Base-by-base conservation (phyloP, 78 protist species). In the Mantamonas sphyraenae region DNA sequence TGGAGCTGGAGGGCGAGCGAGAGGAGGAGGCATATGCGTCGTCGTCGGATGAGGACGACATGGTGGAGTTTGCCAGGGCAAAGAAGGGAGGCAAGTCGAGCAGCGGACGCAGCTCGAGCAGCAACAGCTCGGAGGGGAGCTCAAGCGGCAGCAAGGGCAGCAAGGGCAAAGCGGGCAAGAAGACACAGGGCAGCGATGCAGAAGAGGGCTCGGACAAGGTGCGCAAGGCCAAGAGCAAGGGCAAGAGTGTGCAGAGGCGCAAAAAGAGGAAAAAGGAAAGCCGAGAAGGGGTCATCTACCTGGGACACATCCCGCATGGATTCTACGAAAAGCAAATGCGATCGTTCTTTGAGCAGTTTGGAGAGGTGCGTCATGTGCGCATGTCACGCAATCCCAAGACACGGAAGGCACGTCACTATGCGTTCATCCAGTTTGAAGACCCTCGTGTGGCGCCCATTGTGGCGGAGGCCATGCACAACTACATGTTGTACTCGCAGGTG, bases 231-330 rank as follows among this genome's bases (percentile, higher is more conserved):
- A n/a, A n/a, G n/a, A n/a, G n/a, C n/a, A n/a, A n/a, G n/a, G n/a
- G n/a, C n/a, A n/a, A n/a, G n/a, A 28, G 68, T 20, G 33, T 8
- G 8, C 8, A 63, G 30, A 26, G 68, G 64, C 64, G 64, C 33
- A 31, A 16, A 12, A 16, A 8, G 37, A 63, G 30, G 30, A 63
- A 42, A 7, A 16, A 12, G 14, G 28, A 7, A n/a, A n/a, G n/a
- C n/a, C n/a, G n/a, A n/a, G n/a, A n/a, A n/a, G 78, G 79, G 10
- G 86, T 88, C 28, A 68, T 92, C 42, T 85, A 83, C 66, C 19
- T 92, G 31, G 87, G 81, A 3, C 71, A 86, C 76, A 47, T 92
- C 38, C 96, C 96, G 19, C 77, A 78, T 56, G 93, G 93, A 16
- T 92, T 87, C 75, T 79, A 64, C 31, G 96, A 92, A 82, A 33